These are phyloP conservation scores for Aspergillus sp. DNA, from an alignment of 2,329 filamentous ascomycete species.

Conservation along the genomic window DNA sequence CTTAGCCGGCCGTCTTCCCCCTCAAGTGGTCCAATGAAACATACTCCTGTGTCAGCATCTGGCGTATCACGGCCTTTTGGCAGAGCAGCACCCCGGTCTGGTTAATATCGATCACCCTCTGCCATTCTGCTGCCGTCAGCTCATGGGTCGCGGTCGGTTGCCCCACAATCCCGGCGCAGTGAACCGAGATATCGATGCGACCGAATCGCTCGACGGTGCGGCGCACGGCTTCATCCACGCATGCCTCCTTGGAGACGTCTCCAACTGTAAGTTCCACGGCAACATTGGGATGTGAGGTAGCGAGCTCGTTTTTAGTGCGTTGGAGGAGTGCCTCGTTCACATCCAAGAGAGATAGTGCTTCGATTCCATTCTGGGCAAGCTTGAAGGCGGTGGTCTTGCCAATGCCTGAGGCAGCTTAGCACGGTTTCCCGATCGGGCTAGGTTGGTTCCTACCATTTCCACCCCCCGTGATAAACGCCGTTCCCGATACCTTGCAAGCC, in stretches of 20 bases:
- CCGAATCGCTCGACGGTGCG: slow-evolving; percentile 51
- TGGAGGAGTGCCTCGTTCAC: slow-evolving; percentile 46
- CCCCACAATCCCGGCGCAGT: slow-evolving; percentile 57
- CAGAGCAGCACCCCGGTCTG: slow-evolving; percentile 61
- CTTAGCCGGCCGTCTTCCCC: slow-evolving; percentile 7
- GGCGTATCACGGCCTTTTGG: not conserved
- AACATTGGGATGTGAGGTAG: slow-evolving; percentile 42
- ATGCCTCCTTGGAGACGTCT: slow-evolving; percentile 50
- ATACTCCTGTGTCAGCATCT: slow-evolving; percentile 30
- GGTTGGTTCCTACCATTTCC: slow-evolving; percentile 22
- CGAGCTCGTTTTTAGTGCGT: slow-evolving; percentile 31
- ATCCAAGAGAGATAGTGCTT: slow-evolving; percentile 54
- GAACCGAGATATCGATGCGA: slow-evolving; percentile 58
- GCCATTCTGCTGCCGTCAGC: slow-evolving; percentile 51
- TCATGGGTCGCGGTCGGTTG: slow-evolving; percentile 49
- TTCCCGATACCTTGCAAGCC: slow-evolving; percentile 25
- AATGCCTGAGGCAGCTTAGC: slow-evolving; percentile 47
- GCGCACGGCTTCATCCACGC: slow-evolving; percentile 49
- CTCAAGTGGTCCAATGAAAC: slow-evolving; percentile 5
- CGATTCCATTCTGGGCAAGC: slow-evolving; percentile 53
- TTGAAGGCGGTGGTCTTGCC: slow-evolving; percentile 53
- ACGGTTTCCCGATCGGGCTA: not conserved
- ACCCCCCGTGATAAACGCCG: slow-evolving; percentile 30
- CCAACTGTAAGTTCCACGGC: slow-evolving; percentile 46
- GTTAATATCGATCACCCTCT: slow-evolving; percentile 55